These are phyloP conservation scores for Fusarium brevicatenulatum DNA, from an alignment of 2,329 filamentous ascomycete genomes.

Conservation along the genomic window DNA sequence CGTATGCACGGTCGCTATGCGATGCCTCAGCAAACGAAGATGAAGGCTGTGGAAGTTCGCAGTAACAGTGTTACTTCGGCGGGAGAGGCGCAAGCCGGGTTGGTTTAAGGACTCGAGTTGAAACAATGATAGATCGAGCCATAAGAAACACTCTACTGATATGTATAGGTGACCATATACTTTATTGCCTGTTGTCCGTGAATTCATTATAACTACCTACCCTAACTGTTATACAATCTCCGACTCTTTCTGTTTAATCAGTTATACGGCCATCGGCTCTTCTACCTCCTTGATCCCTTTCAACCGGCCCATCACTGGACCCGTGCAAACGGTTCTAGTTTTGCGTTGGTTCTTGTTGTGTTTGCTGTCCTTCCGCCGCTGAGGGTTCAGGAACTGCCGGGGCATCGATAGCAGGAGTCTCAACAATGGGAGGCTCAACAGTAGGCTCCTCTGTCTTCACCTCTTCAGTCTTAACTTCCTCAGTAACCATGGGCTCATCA, in stretches of 20 bases:
- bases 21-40: constrained; percentile 34
- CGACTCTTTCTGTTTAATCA: constrained; percentile 3
- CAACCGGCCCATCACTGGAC: background rate
- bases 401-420: constrained; percentile 4
- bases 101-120: background rate
- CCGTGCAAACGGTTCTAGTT: background rate
- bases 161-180: background rate
- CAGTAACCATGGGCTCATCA: constrained; percentile 3
- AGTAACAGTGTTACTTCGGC: background rate
- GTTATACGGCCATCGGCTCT: background rate
- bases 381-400: background rate
- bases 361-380: constrained; percentile 8
- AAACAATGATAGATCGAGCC: background rate
- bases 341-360: constrained; percentile 12
- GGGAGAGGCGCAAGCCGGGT: background rate
- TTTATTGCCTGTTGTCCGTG: constrained; percentile 22
- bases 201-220: constrained; percentile 23
- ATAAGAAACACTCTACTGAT: too few species aligned
- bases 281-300: background rate
- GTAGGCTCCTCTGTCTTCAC: constrained; percentile 16
- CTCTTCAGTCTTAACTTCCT: constrained; percentile 17
- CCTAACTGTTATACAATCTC: constrained; percentile 33
- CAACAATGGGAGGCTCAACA: background rate
- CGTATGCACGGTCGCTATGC: constrained; percentile 63
- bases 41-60: background rate